Evolutionary conservation across 352 stramenopile genomes (phyloP).

Genomic region (Phytopythium chamaehyphon): DNA sequence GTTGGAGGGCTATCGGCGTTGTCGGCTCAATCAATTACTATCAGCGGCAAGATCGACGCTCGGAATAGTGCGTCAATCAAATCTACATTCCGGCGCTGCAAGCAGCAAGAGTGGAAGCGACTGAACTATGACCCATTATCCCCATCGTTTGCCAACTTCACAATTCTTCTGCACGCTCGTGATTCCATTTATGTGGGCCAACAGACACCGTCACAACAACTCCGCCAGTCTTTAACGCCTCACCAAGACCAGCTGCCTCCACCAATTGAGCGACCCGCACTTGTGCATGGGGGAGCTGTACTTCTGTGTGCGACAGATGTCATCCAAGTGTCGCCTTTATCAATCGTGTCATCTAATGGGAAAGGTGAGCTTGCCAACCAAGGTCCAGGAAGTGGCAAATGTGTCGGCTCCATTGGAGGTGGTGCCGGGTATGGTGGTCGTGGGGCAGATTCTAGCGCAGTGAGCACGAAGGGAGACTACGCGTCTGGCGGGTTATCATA

Average conservation of each 20-base stretch:
- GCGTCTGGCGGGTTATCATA: constrained; percentile 63
- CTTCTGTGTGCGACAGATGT: constrained; percentile 51
- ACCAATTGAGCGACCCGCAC: constrained; percentile 10
- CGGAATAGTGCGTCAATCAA: constrained; percentile 33
- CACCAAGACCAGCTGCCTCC: constrained; percentile 18
- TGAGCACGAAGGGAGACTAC: constrained; percentile 50
- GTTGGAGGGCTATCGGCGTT: constrained; percentile 49
- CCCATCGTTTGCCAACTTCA: constrained; percentile 46
- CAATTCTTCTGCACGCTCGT: constrained; percentile 42
- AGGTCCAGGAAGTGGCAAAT: constrained; percentile 53
- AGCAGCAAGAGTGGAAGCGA: constrained; percentile 30
- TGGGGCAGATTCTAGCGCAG: constrained; percentile 61
- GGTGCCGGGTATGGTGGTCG: constrained; percentile 67
- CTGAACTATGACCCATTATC: constrained; percentile 9
- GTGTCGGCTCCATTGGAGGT: constrained; percentile 50
- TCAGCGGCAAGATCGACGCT: constrained; percentile 42
- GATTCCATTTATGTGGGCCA: constrained; percentile 52
- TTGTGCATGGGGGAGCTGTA: constrained; percentile 49
- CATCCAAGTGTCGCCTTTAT: constrained; percentile 37
- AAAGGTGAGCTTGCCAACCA: constrained; percentile 63
- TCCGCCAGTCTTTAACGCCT: constrained; percentile 16
- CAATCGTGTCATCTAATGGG: constrained; percentile 52
- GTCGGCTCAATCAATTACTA: constrained; percentile 45
- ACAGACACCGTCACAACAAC: constrained; percentile 13
- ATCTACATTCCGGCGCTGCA: constrained; percentile 43